phyloP scores from a whole-genome alignment of 2,329 filamentous ascomycete species.

The Penicillium aurantiogriseum region DNA sequence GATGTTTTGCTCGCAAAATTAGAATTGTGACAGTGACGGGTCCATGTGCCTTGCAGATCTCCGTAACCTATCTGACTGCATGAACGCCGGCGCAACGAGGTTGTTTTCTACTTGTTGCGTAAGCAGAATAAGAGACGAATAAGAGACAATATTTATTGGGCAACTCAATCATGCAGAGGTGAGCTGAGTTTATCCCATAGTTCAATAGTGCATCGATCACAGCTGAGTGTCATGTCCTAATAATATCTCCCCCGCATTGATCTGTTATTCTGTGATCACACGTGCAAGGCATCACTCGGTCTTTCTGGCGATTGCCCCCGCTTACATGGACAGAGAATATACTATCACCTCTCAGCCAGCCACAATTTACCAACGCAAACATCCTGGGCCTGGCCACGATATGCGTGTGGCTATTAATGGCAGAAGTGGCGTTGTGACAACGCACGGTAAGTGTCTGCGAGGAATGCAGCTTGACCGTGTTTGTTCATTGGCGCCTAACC shows the following conservation, averaged over 20 bases:
- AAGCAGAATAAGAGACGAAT: not conserved
- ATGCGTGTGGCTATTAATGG: not conserved
- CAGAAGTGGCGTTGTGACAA: too few relatives aligned
- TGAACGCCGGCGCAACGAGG: not conserved
- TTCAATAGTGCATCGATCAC: not conserved
- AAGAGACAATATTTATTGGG: not conserved
- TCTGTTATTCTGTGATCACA: too few relatives aligned
- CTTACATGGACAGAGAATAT: too few relatives aligned
- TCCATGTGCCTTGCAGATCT: not conserved
- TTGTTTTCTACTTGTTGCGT: not conserved
- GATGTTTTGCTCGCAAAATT: too few relatives aligned
- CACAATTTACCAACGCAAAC: not conserved
- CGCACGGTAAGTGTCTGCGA: not conserved
- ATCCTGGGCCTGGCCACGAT: not conserved
- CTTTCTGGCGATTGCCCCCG: too few relatives aligned
- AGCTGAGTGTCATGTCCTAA: not conserved
- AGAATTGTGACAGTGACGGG: not conserved
- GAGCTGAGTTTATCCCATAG: too few relatives aligned
- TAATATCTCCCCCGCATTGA: too few relatives aligned
- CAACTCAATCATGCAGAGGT: not conserved
- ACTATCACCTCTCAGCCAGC: not conserved
- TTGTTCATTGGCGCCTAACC: not conserved
- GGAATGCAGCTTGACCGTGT: not conserved
- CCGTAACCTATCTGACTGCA: not conserved
- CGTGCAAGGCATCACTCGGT: too few relatives aligned